Evolutionary conservation across 2,329 filamentous ascomycete species (phyloP), one percentile per base, ranked within the genome.

Genomic region (Epichloe coenophiala): DNA sequence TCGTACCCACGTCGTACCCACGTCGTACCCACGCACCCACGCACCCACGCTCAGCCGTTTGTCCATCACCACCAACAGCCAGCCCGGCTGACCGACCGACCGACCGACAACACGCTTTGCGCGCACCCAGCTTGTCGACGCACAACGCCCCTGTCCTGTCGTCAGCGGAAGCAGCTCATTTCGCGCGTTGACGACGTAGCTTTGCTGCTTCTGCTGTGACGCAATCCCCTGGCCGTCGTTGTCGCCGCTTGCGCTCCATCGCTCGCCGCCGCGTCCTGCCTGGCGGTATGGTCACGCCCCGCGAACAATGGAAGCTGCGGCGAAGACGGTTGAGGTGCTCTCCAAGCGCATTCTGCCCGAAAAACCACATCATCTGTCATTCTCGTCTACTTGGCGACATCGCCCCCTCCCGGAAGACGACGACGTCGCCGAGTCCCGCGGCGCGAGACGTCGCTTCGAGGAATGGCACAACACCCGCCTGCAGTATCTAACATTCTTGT

Each of bases 301-400:
- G 50, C 60, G 63, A 69, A 74, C 67, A 66, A 80, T 80, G 76
- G 76, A 79, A 71, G 74, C 70, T 71, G 74, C 74, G 70, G 73
- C 71, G 64, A 76, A 77, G 68, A 73, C 69, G 68, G 71, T 77
- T 65, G 66, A 76, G 64, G 69, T 65, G 64, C 67, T 78, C 63
- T 70, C 71, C 60, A 69, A 76, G 67, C 68, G 68, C 60, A 69
- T 75, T 55, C 65, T 79, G 55, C 76, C 76, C 55, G 66, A 70
- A 52, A 69, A 68, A 60, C 72, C 75, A 55, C 73, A 80, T 60
- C 73, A 76, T 56, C 69, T 81, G 37, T 73, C 75, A 38, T 65
- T 73, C 55, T 71, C 68, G 37, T 61, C 72, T 47, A 70, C 73
- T 56, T 67, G 67, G 61, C 74, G 69, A 59, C 78, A 74, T 55